Base-by-base conservation (phyloP, 1,284 basidiomycete species). In the Rhodotorula sp. region DNA sequence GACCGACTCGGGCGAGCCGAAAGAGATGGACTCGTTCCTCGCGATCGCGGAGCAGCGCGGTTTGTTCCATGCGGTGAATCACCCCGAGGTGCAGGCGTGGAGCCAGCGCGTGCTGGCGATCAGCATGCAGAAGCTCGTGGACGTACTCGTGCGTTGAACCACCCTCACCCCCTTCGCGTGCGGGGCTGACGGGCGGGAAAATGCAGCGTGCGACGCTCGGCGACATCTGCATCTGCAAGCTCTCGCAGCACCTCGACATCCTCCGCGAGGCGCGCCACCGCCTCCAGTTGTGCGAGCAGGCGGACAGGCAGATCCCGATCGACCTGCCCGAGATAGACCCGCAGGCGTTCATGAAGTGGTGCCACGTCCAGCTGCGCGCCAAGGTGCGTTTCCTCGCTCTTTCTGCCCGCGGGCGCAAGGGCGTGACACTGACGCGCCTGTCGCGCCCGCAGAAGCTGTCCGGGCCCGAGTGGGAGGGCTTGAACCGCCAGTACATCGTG, bases 271-370 rank as follows among this genome's bases (percentile, higher is more conserved):
- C 72, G 3, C 58, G 63, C 0, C 65, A 70, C 13, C 72, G 74
- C 22, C 71, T 76, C 51, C 36, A 46, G 15, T 46, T 69, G 41
- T 69, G 74, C 69, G 74, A 76, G 63, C 64, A 72, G 32, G 65
- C 70, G 51, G 74, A 76, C 50, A 69, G 74, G 32, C 69, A 69
- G 34, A 65, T 71, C 39, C 72, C 74, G 41, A 73, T 76, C 65
- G 67, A 73, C 44, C 63, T 76, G 9, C 64, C 63, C 39, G 72
- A 67, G 48, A 76, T 76, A 60, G 72, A 76, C 34, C 67, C 67
- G 15, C 57, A 66, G 29, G 57, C 62, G 32, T 71, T 76, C 60
- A 63, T 74, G 62, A 65, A 61, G 50, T 76, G 72, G 72, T 53
- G 55, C 6, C 72, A 76, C 39, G 51, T 56, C 17, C 70, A 76